These are phyloP conservation scores for Apiospora rasikravindrae DNA, from an alignment of 2,329 filamentous ascomycete genomes.

Conservation along the genomic window DNA sequence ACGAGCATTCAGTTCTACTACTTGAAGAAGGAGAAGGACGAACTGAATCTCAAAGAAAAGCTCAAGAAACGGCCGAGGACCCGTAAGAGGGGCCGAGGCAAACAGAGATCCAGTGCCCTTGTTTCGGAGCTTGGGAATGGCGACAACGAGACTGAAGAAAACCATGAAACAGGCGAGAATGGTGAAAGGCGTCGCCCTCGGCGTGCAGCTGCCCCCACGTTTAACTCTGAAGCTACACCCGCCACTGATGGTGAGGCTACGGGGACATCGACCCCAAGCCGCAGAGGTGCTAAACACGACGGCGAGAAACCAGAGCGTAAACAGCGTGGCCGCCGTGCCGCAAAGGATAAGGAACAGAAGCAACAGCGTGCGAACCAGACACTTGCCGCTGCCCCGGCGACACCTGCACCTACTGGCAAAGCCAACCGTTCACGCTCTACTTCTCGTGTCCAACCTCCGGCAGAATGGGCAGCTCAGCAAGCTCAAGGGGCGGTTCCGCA, in stretches of 20 bases:
- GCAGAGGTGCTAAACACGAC: conserved; percentile 54
- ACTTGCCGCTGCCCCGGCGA: conserved; percentile 52
- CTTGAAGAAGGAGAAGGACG: conserved; percentile 78
- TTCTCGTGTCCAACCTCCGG: conserved; percentile 51
- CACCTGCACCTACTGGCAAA: conserved; percentile 43
- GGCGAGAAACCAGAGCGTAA: conserved; percentile 52
- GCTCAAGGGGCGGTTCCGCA: conserved; percentile 47
- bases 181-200: conserved; percentile 66
- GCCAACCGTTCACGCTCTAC: conserved; percentile 59
- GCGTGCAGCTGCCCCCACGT: conserved; percentile 73
- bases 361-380: conserved; percentile 47
- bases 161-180: conserved; percentile 62
- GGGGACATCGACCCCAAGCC: conserved; percentile 61
- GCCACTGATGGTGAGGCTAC: conserved; percentile 64
- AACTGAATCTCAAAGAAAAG: conserved; percentile 78
- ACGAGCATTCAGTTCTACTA: conserved; percentile 89
- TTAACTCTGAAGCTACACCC: conserved; percentile 66
- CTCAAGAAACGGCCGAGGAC: conserved; percentile 67
- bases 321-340: conserved; percentile 44
- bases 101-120: conserved; percentile 66
- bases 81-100: conserved; percentile 62
- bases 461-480: conserved; percentile 46
- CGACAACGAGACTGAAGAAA: conserved; percentile 62
- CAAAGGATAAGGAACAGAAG: conserved; percentile 46
- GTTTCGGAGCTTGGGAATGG: conserved; percentile 69